Percentiles rank a stretch among this genome's conserved stretches.
phyloP scores from a whole-genome alignment of 73 alveolate genomes.

The Blepharisma japonicum region DNA sequence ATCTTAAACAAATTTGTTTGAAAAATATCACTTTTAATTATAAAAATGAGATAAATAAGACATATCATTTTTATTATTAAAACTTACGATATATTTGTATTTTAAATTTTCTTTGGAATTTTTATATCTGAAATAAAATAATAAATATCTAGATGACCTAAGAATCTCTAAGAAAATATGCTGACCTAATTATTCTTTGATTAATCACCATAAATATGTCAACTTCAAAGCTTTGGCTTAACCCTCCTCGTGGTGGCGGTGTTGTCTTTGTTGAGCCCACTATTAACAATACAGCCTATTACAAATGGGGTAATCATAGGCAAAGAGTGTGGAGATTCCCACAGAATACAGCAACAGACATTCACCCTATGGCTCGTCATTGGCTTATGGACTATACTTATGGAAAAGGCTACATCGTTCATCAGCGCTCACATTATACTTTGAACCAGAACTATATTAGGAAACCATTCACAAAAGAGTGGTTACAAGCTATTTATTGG shows the following conservation, averaged over 20 bases:
- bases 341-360: slow-evolving; percentile 23
- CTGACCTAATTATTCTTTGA: too few relatives aligned
- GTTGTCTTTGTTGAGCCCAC: slow-evolving; percentile 27
- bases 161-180: too few relatives aligned
- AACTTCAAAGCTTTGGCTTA: slow-evolving; percentile 18
- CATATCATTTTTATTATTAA: too few relatives aligned
- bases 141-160: too few relatives aligned
- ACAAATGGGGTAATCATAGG: slow-evolving; percentile 18
- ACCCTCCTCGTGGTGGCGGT: slow-evolving; percentile 38
- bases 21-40: too few relatives aligned
- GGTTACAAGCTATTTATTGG: not conserved
- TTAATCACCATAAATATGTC: slow-evolving; percentile 14
- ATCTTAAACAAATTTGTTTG: too few relatives aligned
- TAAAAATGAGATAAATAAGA: too few relatives aligned
- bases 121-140: too few relatives aligned
- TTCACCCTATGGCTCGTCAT: slow-evolving; percentile 31
- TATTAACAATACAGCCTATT: slow-evolving; percentile 15
- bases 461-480: slow-evolving; percentile 19
- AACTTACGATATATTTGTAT: too few relatives aligned
- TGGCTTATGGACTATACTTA: slow-evolving; percentile 13
- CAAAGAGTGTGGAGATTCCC: slow-evolving; percentile 33
- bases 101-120: too few relatives aligned
- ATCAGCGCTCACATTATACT: slow-evolving; percentile 7
- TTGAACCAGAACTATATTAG: slow-evolving; percentile 16
- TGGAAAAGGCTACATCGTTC: slow-evolving; percentile 28